phyloP scores from a whole-genome alignment of 2,329 filamentous ascomycete species.

The Tolypocladium sp. region DNA sequence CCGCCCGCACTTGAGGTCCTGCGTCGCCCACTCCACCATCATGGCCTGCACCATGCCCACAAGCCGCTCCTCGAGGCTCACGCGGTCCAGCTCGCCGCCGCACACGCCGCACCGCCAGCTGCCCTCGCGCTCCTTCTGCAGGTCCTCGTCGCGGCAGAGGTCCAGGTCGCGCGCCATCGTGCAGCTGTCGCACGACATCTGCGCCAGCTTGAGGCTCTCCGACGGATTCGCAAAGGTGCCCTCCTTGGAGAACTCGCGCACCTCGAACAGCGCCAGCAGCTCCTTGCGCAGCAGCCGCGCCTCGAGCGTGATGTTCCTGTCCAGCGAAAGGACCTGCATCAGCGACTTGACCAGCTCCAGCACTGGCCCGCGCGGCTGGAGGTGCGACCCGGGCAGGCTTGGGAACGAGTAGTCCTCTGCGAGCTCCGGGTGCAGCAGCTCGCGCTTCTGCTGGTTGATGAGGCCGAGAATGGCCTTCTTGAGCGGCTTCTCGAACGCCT shows the following conservation, averaged over 20 bases:
- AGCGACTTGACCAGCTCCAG: constrained; percentile 88
- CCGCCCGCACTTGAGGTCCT: constrained; percentile 74
- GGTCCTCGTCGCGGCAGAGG: constrained; percentile 78
- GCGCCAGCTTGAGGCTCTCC: constrained; percentile 60
- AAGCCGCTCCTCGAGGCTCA: constrained; percentile 75
- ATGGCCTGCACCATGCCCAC: constrained; percentile 67
- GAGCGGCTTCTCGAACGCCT: constrained; percentile 76
- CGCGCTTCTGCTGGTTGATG: constrained; percentile 78
- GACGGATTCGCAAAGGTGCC: constrained; percentile 84
- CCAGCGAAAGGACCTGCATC: constrained; percentile 85
- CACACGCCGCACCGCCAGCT: constrained; percentile 75
- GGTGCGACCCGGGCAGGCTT: constrained; percentile 61
- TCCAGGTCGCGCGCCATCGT: constrained; percentile 84
- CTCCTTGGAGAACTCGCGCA: constrained; percentile 85
- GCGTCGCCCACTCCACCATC: constrained; percentile 73
- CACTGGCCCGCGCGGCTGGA: constrained; percentile 52
- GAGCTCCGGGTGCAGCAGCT: constrained; percentile 82
- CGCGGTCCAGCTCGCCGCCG: constrained; percentile 62
- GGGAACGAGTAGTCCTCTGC: constrained; percentile 84
- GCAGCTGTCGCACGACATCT: constrained; percentile 83
- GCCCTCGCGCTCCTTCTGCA: constrained; percentile 42
- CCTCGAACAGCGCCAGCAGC: constrained; percentile 79
- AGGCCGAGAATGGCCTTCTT: constrained; percentile 80
- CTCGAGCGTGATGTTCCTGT: constrained; percentile 84
- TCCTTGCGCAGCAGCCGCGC: constrained; percentile 84